These are phyloP conservation scores for sunflower (Helianthus annuus) DNA, from an alignment of 129 eudicot species.

Conservation along the genomic window HanXRQr2.0-SUNRISE NC_035442.2:122438609-122439108, in stretches of 20 bases:
- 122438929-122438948: slow-evolving; percentile 41
- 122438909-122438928: slow-evolving; percentile 36
- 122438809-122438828: slow-evolving; percentile 42
- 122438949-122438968: slow-evolving; percentile 43
- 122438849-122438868: slow-evolving; percentile 41
- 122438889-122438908: slow-evolving; percentile 44
- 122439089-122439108: slow-evolving; percentile 54
- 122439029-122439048: slow-evolving; percentile 48
- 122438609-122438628: too few species aligned
- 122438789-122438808: slow-evolving; percentile 40
- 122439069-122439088: slow-evolving; percentile 49
- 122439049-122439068: slow-evolving; percentile 52
- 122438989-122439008: slow-evolving; percentile 35
- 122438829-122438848: slow-evolving; percentile 29
- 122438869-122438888: slow-evolving; percentile 39
- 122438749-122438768: slow-evolving; percentile 34
- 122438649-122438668: too few species aligned
- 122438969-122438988: slow-evolving; percentile 39
- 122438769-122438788: slow-evolving; percentile 36
- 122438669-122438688: neutral
- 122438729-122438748: slow-evolving; percentile 39
- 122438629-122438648: too few species aligned
- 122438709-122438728: slow-evolving; percentile 30
- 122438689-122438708: slow-evolving; percentile 38
- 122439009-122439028: slow-evolving; percentile 40